Conservation (phyloP, 306 rosid species). For the Crotalaria pallida region DNA sequence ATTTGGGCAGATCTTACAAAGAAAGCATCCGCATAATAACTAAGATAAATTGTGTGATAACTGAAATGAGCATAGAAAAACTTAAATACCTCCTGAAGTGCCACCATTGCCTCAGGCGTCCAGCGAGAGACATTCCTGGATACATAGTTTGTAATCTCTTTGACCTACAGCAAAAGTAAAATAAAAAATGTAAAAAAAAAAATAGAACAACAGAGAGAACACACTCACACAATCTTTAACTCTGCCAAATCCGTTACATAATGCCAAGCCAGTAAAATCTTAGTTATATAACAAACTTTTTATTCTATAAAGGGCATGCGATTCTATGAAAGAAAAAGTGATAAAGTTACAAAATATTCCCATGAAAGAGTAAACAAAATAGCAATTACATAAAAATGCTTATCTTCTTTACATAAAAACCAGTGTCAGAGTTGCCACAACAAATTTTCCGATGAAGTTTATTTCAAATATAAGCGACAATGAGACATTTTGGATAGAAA, state of each 20-base stretch:
- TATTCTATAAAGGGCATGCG: not conserved
- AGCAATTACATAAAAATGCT: not conserved
- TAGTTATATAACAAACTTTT: not conserved
- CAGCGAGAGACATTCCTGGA: constrained; percentile 47
- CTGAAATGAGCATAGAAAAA: constrained; percentile 18
- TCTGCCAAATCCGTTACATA: not conserved
- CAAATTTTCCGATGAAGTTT: not conserved
- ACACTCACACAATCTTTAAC: not conserved
- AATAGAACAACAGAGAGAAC: not conserved
- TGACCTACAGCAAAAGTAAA: constrained; percentile 43
- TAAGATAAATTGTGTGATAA: not conserved
- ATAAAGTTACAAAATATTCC: not conserved
- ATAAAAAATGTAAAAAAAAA: too few relatives aligned
- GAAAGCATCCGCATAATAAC: not conserved
- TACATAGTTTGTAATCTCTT: constrained; percentile 37
- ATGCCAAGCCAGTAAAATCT: constrained; percentile 1
- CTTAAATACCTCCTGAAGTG: constrained; percentile 70
- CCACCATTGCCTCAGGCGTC: constrained; percentile 68
- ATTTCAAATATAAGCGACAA: not conserved
- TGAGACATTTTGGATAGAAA: not conserved
- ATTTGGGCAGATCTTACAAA: not conserved
- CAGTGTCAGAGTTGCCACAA: not conserved
- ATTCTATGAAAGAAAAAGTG: not conserved
- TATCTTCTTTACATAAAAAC: not conserved
- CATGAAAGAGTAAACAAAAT: not conserved